Evolutionary conservation across 352 stramenopile species (phyloP).

Genomic region (Phytophthora pistaciae): DNA sequence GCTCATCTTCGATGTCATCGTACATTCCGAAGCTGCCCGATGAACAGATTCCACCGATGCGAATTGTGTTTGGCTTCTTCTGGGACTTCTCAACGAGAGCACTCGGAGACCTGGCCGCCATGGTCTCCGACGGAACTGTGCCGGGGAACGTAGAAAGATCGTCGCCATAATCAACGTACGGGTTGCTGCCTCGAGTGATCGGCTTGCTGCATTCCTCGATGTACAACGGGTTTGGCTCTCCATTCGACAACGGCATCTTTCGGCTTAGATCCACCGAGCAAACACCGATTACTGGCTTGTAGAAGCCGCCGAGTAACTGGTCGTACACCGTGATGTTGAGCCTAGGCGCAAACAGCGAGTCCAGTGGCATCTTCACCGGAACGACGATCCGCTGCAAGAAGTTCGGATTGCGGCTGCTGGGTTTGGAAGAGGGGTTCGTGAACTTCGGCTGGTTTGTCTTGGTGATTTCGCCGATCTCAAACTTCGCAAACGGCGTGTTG

Average conservation of each 20-base stretch:
- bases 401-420: conserved; percentile 86
- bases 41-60: conserved; percentile 20
- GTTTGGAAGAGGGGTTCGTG: conserved; percentile 82
- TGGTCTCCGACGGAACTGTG: conserved; percentile 36
- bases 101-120: conserved; percentile 20
- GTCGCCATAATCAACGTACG: conserved; percentile 68
- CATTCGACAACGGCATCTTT: conserved; percentile 81
- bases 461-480: conserved; percentile 80
- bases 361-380: conserved; percentile 82
- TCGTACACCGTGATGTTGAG: conserved; percentile 91
- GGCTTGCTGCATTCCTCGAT: conserved; percentile 47
- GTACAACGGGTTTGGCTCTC: conserved; percentile 68
- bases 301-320: conserved; percentile 84
- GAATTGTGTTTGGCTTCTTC: conserved; percentile 15
- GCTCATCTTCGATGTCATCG: conserved; percentile 67
- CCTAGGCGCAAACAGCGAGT: conserved; percentile 86
- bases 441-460: conserved; percentile 70
- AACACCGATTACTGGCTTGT: conserved; percentile 82
- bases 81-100: conserved; percentile 4
- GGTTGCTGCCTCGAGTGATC: conserved; percentile 48
- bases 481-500: conserved; percentile 87
- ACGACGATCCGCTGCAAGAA: conserved; percentile 90
- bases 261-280: conserved; percentile 75
- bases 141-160: conserved; percentile 72
- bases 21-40: conserved; percentile 44